Evolutionary conservation across 805 yeast species (phyloP), one percentile per base, ranked within the genome.

Genomic region (Clavispora fructus): DNA sequence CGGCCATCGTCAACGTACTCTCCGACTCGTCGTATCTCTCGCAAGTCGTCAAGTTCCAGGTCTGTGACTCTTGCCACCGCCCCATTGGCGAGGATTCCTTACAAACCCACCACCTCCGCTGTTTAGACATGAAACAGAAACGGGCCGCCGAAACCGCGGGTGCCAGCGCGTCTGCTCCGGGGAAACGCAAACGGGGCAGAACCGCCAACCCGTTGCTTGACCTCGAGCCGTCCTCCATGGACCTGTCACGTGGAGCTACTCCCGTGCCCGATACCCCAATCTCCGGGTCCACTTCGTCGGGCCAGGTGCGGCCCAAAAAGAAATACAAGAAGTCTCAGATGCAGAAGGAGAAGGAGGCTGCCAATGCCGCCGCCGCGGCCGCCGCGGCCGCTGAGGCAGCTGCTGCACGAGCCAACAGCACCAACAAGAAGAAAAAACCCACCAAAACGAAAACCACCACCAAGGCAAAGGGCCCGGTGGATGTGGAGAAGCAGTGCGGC

Each of bases 401-500:
- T 8, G 48, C 51, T 16, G 46, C 45, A 4, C 47, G 57, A 6
- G 58, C 58, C 25, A 48, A 35, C 33, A 47, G 39, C 29, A 45
- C 42, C 12, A 42, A 42, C 3, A 63, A 61, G 50, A 67, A 65
- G 51, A 58, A 63, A 48, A 71, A 78, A 56, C 62, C 51, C 17
- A 52, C 64, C 12, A 63, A 65, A 41, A 62, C 67, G 13, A 71
- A 69, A 49, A 42, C 79, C 29, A 64, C 74, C 38, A 65, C 81
- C 41, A 82, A 85, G 64, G 74, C 82, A 47, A 78, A 87, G 66
- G 85, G 91, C 25, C 91, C 96, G 4, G 90, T 90, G 23, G 95
- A 90, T 63, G 95, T 90, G 41, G 95, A 90, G 60, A 80, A 80
- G 54, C 98, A 94, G 67, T 94, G 99, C 74, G 99, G 99, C 64